phyloP scores from a whole-genome alignment of 1,139 yeast genomes.

The Arxiozyma bovina region DNA sequence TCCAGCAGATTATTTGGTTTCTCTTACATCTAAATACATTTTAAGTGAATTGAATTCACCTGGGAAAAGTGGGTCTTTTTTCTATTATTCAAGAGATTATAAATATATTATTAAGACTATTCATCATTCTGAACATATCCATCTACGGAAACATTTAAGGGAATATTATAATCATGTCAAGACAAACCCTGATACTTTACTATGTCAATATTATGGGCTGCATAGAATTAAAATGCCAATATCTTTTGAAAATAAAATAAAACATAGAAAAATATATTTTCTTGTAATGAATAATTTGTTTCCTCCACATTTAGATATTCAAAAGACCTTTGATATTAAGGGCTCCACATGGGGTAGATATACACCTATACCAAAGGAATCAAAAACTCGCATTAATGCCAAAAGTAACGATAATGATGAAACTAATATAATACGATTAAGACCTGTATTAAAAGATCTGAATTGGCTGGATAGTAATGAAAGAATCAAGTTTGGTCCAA shows the following conservation, averaged over 20 bases:
- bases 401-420: background rate
- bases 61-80: constrained; percentile 94
- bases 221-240: constrained; percentile 89
- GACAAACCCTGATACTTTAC: constrained; percentile 74
- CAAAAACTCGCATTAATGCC: background rate
- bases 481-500: constrained; percentile 63
- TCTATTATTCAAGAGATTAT: constrained; percentile 89
- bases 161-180: constrained; percentile 77
- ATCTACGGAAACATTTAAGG: constrained; percentile 62
- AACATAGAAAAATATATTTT: constrained; percentile 76
- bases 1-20: constrained; percentile 90
- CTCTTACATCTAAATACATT: constrained; percentile 86
- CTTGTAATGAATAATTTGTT: constrained; percentile 94
- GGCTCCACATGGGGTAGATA: constrained; percentile 87
- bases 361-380: constrained; percentile 33
- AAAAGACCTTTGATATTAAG: constrained; percentile 79
- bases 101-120: constrained; percentile 92
- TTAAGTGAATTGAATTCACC: constrained; percentile 91
- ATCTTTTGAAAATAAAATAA: constrained; percentile 36
- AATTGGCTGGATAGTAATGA: constrained; percentile 72
- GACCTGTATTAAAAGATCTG: constrained; percentile 61
- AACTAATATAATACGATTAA: background rate
- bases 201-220: constrained; percentile 90
- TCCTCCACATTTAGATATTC: constrained; percentile 89
- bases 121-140: constrained; percentile 86